Evolutionary conservation across 2,329 filamentous ascomycete genomes (phyloP).

Genomic region (Paracoccidioides lutzii): DNA sequence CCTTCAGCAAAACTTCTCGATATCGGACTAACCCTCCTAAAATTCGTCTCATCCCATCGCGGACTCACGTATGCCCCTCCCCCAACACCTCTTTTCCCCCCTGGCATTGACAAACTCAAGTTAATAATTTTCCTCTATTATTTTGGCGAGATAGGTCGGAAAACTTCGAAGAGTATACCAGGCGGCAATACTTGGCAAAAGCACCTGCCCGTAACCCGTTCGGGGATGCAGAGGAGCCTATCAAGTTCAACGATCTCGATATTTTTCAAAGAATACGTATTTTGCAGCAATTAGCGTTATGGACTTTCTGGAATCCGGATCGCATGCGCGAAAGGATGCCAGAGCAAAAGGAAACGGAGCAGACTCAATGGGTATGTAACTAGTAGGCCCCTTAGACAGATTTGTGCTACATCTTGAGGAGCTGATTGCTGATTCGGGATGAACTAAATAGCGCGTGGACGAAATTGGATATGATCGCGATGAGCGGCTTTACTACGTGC

Average conservation of each 20-base stretch:
- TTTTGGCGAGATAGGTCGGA: conserved; percentile 46
- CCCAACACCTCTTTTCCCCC: not conserved
- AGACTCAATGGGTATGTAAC: conserved; percentile 63
- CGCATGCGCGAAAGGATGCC: conserved; percentile 76
- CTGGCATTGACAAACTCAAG: not conserved
- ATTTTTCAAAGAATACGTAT: conserved; percentile 65
- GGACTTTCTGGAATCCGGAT: conserved; percentile 79
- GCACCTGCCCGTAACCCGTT: conserved; percentile 69
- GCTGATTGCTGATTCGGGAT: not conserved
- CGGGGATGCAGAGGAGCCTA: conserved; percentile 59
- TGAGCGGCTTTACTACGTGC: conserved; percentile 74
- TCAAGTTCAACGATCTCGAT: conserved; percentile 69
- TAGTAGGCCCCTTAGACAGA: not conserved
- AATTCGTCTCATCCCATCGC: conserved; percentile 86
- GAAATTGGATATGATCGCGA: conserved; percentile 68
- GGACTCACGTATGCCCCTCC: conserved; percentile 62
- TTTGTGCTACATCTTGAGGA: not conserved
- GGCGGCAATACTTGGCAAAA: conserved; percentile 76
- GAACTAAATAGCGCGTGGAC: conserved; percentile 29
- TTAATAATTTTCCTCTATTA: conserved; percentile 9
- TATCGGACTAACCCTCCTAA: conserved; percentile 75
- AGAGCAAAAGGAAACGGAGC: conserved; percentile 67
- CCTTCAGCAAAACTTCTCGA: conserved; percentile 61
- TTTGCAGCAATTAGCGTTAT: conserved; percentile 77
- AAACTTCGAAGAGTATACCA: conserved; percentile 85